Evolutionary conservation across 768 basidiomycete species (phyloP), one percentile per base, ranked within the genome.

Genomic region (Kwoniella mangroviensis): DNA sequence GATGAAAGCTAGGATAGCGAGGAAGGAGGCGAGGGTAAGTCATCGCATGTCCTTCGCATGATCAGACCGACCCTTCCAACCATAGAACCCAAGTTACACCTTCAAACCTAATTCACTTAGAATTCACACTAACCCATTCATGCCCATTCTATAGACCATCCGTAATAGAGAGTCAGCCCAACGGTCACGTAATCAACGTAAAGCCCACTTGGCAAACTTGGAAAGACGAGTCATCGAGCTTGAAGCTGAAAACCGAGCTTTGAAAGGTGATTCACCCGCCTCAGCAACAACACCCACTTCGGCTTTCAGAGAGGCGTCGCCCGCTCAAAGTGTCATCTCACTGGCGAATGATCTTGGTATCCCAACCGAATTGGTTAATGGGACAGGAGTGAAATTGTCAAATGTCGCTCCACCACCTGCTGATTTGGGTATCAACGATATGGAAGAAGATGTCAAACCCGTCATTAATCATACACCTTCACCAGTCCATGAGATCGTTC

Each of bases 131-230:
- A 58, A 57, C 42, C n/a, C 55, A 28, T 51, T 26, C 61, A 51
- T 19, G 11, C 15, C 24, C 6, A 42, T 15, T 45, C 51, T 91
- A 58, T 87, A 94, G 73, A 93, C 92, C 17, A 92, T 94, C 84
- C 89, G 94, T 67, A 96, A 96, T 84, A 88, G 93, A 61, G 92
- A 95, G 82, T 94, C 94, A 1, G 93, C 93, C 5, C 94, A 96
- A 86, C 91, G 94, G 85, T 92, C 91, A 12, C 90, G 94, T 55
- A 94, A 96, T 85, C 88, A 91, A 75, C 88, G 93, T 67, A 96
- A 96, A 83, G 90, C 90, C 17, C 92, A 95, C 73, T 93, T 90
- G 80, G 65, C 85, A 1, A 86, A 85, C 73, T 89, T 93, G 52
- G 90, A 91, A 80, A 87, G 84, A 45, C 82, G 89, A 56, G 91